phyloP scores from a whole-genome alignment of 345 rosid species.

The Jatropha curcas region DNA sequence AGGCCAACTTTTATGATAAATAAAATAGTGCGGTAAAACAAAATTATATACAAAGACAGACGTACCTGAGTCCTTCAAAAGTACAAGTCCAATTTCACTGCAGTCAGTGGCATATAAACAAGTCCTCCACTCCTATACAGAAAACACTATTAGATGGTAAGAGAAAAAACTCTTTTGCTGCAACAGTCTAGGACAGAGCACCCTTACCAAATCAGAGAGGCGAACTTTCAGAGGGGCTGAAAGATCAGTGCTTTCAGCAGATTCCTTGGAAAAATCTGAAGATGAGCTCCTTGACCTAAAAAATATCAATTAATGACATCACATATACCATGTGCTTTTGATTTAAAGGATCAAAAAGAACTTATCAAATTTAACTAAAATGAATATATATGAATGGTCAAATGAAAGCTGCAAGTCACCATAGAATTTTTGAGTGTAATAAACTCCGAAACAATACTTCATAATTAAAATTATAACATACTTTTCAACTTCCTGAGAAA shows the following conservation, averaged over 20 bases:
- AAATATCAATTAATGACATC: conserved; percentile 14
- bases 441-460: conserved; percentile 4
- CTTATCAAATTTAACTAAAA: not conserved
- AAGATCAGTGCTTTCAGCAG: conserved; percentile 45
- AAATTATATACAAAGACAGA: conserved; percentile 8
- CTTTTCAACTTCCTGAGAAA: conserved; percentile 65
- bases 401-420: not conserved
- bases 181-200: conserved; percentile 11
- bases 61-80: conserved; percentile 62
- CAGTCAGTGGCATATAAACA: conserved; percentile 80
- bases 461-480: conserved; percentile 37
- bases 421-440: conserved; percentile 1
- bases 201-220: conserved; percentile 66
- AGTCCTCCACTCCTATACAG: conserved; percentile 71
- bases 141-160: conserved; percentile 22
- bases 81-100: conserved; percentile 83
- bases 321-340: conserved; percentile 16
- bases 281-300: conserved; percentile 62
- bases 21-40: not conserved
- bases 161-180: conserved; percentile 6
- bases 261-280: conserved; percentile 48
- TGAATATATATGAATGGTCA: not conserved
- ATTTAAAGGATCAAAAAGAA: not conserved
- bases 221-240: conserved; percentile 48
- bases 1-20: not conserved